Conservation (phyloP, 371 early-diverging fungal genomes). For the Phascolomyces articulosus region DNA sequence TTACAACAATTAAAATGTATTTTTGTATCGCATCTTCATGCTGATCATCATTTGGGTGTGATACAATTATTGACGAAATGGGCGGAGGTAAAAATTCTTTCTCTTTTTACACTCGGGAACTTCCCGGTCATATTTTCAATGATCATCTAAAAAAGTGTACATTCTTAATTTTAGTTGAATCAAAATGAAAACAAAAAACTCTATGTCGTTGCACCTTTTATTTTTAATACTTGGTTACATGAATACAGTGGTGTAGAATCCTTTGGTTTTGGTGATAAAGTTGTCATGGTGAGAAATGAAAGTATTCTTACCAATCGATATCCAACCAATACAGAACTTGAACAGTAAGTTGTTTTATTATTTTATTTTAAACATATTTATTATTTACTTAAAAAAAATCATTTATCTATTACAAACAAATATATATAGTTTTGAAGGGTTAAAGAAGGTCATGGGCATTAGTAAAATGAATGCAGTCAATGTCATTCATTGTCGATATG, state of each 20-base stretch:
- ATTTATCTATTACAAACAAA: not conserved
- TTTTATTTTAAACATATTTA: not conserved
- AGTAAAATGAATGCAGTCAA: conserved; percentile 61
- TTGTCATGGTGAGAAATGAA: conserved; percentile 41
- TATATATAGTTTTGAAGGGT: conserved; percentile 23
- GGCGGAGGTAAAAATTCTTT: not conserved
- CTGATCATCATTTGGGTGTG: conserved; percentile 99
- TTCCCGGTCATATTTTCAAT: no score
- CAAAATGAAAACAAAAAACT: not conserved
- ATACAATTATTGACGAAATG: conserved; percentile 61
- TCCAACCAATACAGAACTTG: conserved; percentile 2
- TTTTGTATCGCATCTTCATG: conserved; percentile 98
- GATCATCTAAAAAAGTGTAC: no score
- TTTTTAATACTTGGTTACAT: conserved; percentile 66
- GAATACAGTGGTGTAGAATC: conserved; percentile 73
- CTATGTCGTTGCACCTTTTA: conserved; percentile 66
- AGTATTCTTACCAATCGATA: conserved; percentile 10
- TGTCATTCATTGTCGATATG: conserved; percentile 82
- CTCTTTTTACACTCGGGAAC: no score
- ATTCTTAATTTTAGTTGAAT: not conserved
- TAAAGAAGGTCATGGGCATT: conserved; percentile 56
- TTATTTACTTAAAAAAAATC: no score
- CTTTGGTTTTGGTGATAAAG: conserved; percentile 45
- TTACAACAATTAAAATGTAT: conserved; percentile 68
- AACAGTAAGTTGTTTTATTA: conserved; percentile 5